Evolutionary conservation across 2,329 filamentous ascomycete genomes (phyloP).

Genomic region (Aplosporella prunicola): DNA sequence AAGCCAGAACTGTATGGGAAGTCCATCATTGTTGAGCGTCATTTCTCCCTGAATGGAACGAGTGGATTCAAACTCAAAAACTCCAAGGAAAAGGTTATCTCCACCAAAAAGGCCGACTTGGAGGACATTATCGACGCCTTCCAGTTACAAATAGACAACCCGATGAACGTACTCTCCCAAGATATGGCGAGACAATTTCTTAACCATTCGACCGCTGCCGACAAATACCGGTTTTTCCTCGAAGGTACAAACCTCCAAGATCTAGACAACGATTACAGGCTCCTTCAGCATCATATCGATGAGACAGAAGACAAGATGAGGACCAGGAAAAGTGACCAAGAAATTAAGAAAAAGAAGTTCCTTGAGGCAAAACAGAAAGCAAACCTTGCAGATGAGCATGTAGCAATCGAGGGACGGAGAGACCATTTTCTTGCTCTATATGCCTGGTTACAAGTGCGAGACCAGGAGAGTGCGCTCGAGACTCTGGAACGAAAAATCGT

Average conservation of each 20-base stretch:
- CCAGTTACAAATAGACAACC: constrained; percentile 89
- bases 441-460: neutral
- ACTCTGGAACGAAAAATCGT: constrained; percentile 21
- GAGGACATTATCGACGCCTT: constrained; percentile 93
- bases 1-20: constrained; percentile 73
- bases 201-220: constrained; percentile 66
- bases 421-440: neutral
- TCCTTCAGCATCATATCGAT: constrained; percentile 72
- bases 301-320: constrained; percentile 64
- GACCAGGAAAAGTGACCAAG: constrained; percentile 52
- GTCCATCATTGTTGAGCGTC: constrained; percentile 80
- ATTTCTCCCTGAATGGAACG: constrained; percentile 65
- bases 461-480: constrained; percentile 14
- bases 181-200: constrained; percentile 92
- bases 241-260: constrained; percentile 90
- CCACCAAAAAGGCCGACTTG: constrained; percentile 74
- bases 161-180: constrained; percentile 89
- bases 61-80: constrained; percentile 85
- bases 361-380: neutral
- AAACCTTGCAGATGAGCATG: neutral
- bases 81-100: constrained; percentile 58
- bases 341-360: neutral
- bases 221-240: constrained; percentile 96
- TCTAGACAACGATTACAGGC: constrained; percentile 79
- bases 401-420: neutral